Base-by-base conservation (phyloP, 179 eudicot species). In the Gypsophila paniculata region DNA sequence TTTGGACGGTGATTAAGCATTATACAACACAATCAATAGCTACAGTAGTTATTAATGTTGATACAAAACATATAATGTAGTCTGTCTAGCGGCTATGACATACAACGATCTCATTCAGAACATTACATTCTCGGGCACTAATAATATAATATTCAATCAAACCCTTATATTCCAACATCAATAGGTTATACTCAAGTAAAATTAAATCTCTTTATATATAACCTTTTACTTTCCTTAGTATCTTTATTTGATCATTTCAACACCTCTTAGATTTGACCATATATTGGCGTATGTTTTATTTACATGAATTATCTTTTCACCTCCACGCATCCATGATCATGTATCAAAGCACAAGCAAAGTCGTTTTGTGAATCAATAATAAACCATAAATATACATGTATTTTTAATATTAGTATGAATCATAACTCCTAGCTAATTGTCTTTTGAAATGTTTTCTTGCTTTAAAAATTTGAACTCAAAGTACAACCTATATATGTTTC, bases 1-100 rank as follows among this genome's bases (percentile, higher is more conserved):
- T 79, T 75, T 75, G 70, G 76, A 11, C 67, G 71, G 72, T 72
- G 79, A 79, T 79, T 54, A 38, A 71, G 19, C 72, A 75, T 51
- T 38, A 71, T 54, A 65, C 39, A 68, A 54, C 11, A 36, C 42
- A 63, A 61, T 72, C 34, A 68, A 7, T 29, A 29, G 34, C n/a
- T n/a, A n/a, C n/a, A n/a, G 34, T 29, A 29, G 34, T 29, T 29
- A n/a, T n/a, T n/a, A n/a, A n/a, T n/a, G n/a, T n/a, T n/a, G 4
- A 29, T 29, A 29, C 34, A 29, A 29, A 29, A 29, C 4, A 29
- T 29, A 29, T 29, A 29, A 29, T 29, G 34, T 29, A 1, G 4
- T 29, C 4, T 29, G 34, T 29, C 34, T 29, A n/a, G n/a, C n/a
- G n/a, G n/a, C n/a, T n/a, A 29, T 4, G 4, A 29, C 34, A 29